Percentiles rank a stretch among this genome's conserved stretches.
phyloP scores from a whole-genome alignment of 1,284 basidiomycete genomes.

The Cutaneotrichosporon sp. region DNA sequence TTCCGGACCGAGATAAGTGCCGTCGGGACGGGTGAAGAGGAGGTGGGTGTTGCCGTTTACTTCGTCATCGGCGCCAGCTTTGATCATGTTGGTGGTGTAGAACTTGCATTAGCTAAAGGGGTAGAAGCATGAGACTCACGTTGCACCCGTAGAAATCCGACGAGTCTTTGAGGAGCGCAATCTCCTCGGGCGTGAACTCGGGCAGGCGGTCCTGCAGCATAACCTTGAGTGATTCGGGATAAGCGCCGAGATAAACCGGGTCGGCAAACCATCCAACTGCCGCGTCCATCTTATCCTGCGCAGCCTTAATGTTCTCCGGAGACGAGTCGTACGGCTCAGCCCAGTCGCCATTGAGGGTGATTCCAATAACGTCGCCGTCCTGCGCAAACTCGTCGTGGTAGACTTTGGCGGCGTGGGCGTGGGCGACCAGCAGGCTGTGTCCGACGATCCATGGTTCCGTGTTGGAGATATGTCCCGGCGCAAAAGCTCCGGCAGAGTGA shows the following conservation, averaged over 20 bases:
- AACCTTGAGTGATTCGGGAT: constrained; percentile 64
- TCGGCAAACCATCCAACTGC: constrained; percentile 61
- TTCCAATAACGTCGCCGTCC: constrained; percentile 62
- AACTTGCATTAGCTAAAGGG: constrained; percentile 58
- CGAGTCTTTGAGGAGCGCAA: constrained; percentile 60
- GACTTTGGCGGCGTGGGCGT: constrained; percentile 64
- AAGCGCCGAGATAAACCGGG: constrained; percentile 70
- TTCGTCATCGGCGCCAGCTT: constrained; percentile 54
- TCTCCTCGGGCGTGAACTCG: constrained; percentile 64
- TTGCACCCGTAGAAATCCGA: constrained; percentile 16
- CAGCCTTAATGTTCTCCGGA: constrained; percentile 64
- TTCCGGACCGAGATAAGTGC: constrained; percentile 66
- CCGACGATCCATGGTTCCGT: constrained; percentile 73
- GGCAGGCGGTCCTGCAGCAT: constrained; percentile 67
- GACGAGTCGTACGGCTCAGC: constrained; percentile 66
- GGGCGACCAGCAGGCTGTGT: constrained; percentile 67
- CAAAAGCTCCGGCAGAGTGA: constrained; percentile 47
- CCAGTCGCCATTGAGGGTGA: constrained; percentile 72
- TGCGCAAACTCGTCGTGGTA: constrained; percentile 62
- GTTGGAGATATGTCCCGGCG: constrained; percentile 57
- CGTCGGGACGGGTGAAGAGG: constrained; percentile 52
- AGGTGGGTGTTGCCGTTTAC: constrained; percentile 62
- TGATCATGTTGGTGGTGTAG: constrained; percentile 69
- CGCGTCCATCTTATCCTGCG: constrained; percentile 65
- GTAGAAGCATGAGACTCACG: background rate